Percentiles rank a stretch among this genome's conserved stretches.
Evolutionary conservation across 2,329 filamentous ascomycete species (phyloP).

Genomic region (Cladophialophora chaetospira): DNA sequence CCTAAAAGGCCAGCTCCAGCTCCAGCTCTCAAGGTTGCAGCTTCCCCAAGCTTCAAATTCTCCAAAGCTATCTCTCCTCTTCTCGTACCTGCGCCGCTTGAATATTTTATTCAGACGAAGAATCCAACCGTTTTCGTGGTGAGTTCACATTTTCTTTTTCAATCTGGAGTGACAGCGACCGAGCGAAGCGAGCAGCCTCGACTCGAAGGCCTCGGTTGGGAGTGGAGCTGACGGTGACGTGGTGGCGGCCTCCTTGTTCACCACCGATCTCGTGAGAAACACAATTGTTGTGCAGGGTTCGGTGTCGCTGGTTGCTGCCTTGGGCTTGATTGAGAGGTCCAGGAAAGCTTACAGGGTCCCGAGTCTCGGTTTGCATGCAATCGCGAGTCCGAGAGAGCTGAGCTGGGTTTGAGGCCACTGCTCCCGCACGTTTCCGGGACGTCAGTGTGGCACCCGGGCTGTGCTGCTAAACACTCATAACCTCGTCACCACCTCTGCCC

Average conservation of each 20-base stretch:
- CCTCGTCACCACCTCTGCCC: neutral
- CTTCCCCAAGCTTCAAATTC: conserved; percentile 12
- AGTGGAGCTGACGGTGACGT: conserved; percentile 17
- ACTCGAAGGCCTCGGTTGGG: neutral
- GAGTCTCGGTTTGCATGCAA: neutral
- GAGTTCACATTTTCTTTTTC: conserved; percentile 3
- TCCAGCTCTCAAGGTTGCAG: conserved; percentile 9
- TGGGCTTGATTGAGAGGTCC: neutral
- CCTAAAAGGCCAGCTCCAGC: conserved; percentile 16
- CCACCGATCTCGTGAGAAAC: neutral
- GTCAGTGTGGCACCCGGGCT: conserved; percentile 2
- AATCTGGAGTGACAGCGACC: neutral
- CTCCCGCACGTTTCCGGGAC: conserved; percentile 8
- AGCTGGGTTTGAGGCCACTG: conserved; percentile 4
- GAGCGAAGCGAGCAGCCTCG: neutral
- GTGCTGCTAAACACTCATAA: neutral
- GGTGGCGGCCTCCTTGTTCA: conserved; percentile 8
- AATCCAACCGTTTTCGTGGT: neutral
- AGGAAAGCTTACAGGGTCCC: neutral
- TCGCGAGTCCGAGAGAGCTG: conserved; percentile 2
- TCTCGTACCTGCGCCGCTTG: conserved; percentile 10
- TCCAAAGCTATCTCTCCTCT: conserved; percentile 3
- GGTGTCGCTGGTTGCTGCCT: neutral
- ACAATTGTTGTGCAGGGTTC: too few relatives aligned
- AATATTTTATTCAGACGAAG: conserved; percentile 1